Percentiles rank a stretch among this genome's conserved stretches.
Evolutionary conservation across 805 yeast genomes (phyloP).

Genomic region (Priceomyces carsonii): DNA sequence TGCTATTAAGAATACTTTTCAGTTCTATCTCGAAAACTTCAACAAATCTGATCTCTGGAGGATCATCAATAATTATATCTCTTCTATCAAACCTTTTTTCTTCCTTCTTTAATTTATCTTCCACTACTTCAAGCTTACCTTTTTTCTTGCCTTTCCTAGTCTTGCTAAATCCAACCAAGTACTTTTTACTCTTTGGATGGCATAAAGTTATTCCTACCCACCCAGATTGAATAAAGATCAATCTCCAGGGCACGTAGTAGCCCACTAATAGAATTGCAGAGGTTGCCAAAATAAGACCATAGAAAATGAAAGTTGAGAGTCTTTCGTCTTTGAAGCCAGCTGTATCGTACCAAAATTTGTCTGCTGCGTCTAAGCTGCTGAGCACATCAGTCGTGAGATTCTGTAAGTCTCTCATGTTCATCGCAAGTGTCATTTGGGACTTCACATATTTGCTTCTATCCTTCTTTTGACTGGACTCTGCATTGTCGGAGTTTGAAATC

Average conservation of each 20-base stretch:
- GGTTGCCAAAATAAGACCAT: slow-evolving; percentile 30
- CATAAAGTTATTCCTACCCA: slow-evolving; percentile 56
- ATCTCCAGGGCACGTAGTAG: slow-evolving; percentile 63
- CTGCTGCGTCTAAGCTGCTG: slow-evolving; percentile 49
- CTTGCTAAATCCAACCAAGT: slow-evolving; percentile 15
- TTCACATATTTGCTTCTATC: slow-evolving; percentile 21
- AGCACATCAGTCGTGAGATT: slow-evolving; percentile 59
- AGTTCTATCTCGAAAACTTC: slow-evolving; percentile 78
- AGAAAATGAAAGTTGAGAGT: slow-evolving; percentile 59
- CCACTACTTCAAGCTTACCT: slow-evolving; percentile 8
- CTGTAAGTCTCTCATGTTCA: slow-evolving; percentile 76
- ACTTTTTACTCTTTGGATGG: slow-evolving; percentile 58
- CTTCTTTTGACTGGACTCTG: slow-evolving; percentile 9
- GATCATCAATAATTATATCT: slow-evolving; percentile 69
- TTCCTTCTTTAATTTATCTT: slow-evolving; percentile 5
- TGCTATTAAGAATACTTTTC: slow-evolving; percentile 57
- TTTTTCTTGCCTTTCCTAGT: slow-evolving; percentile 11
- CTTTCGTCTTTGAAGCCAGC: slow-evolving; percentile 74
- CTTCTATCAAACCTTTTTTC: slow-evolving; percentile 31
- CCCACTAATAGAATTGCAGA: slow-evolving; percentile 45
- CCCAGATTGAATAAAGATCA: slow-evolving; percentile 52
- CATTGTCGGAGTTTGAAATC: background rate
- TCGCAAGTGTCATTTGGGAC: slow-evolving; percentile 44
- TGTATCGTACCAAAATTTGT: slow-evolving; percentile 56
- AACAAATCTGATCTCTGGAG: slow-evolving; percentile 59